Evolutionary conservation across 1,284 basidiomycete genomes (phyloP).

Genomic region (Ustilago tritici): DNA sequence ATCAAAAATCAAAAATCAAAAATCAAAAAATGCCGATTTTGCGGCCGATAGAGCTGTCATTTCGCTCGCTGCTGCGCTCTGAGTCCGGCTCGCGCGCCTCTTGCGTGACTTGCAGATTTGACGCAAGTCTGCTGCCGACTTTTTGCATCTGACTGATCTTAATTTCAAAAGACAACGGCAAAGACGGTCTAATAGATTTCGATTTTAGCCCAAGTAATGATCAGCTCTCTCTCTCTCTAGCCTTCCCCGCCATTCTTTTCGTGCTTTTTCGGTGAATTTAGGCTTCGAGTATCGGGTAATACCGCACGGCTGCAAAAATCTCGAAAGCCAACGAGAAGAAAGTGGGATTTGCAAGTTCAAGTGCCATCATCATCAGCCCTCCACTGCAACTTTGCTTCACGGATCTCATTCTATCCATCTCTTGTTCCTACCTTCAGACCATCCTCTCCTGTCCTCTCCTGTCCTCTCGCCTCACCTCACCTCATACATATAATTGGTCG

Average conservation of each 20-base stretch:
- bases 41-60: background rate
- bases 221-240: background rate
- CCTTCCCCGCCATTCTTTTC: slow-evolving; percentile 8
- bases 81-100: slow-evolving; percentile 1
- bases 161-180: background rate
- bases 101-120: background rate
- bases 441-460: background rate
- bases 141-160: background rate
- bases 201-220: background rate
- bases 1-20: no score
- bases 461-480: background rate
- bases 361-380: slow-evolving; percentile 5
- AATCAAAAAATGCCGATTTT: background rate
- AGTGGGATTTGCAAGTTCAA: background rate
- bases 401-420: background rate
- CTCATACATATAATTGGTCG: background rate
- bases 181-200: background rate
- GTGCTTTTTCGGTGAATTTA: slow-evolving; percentile 7
- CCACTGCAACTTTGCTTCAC: background rate
- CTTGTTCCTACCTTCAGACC: background rate
- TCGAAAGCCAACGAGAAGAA: slow-evolving; percentile 3
- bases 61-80: background rate
- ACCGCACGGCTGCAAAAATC: background rate
- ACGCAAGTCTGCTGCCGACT: background rate
- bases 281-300: slow-evolving; percentile 1